Base-by-base conservation (phyloP, 352 stramenopile genomes). In the Globisporangium rhizosaccharum region DNA sequence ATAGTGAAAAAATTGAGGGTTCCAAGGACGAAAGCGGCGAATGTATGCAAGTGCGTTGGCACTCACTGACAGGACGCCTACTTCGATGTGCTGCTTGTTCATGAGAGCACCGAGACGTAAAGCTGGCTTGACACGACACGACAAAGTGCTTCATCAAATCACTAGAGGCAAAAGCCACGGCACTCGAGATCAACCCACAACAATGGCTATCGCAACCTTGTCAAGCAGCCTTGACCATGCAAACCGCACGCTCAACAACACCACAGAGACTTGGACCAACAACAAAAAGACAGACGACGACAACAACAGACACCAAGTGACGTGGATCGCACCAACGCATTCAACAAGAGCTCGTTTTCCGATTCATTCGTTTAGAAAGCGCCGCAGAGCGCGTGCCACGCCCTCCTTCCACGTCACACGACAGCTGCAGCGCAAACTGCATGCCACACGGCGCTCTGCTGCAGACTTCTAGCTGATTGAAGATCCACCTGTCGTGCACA, bases 311-410 rank as follows among this genome's bases (percentile, higher is more conserved):
- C 6, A n/a, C 14, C 26, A 26, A 48, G n/a, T 37, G 20, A 23
- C 8, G 4, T 12, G 33, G 33, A 39, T 10, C 2, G 28, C 33
- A 33, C 51, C n/a, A 15, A 25, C 11, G 26, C 49, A 53, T 26
- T 18, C 37, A 42, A 44, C 44, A 65, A 65, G 59, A 65, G 59
- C 59, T 65, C 59, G 59, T 65, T 65, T 57, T 65, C 51, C 59
- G 59, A 65, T 65, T 50, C 59, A 65, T 65, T 59, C 59, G 52
- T 54, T 65, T 59, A 59, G 45, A 65, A n/a, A 46, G 41, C 41
- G 28, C 14, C 45, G 42, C 44, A 18, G 18, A n/a, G 23, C 18
- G 45, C 30, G 26, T 1, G 45, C 44, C 36, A 17, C 33, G 12
- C 9, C 18, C 14, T 18, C 48, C 9, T 15, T 2, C 11, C 25